Evolutionary conservation across 805 yeast species (phyloP), one percentile per base, ranked within the genome.

Genomic region (Sugiyamaella qingdaonensis): DNA sequence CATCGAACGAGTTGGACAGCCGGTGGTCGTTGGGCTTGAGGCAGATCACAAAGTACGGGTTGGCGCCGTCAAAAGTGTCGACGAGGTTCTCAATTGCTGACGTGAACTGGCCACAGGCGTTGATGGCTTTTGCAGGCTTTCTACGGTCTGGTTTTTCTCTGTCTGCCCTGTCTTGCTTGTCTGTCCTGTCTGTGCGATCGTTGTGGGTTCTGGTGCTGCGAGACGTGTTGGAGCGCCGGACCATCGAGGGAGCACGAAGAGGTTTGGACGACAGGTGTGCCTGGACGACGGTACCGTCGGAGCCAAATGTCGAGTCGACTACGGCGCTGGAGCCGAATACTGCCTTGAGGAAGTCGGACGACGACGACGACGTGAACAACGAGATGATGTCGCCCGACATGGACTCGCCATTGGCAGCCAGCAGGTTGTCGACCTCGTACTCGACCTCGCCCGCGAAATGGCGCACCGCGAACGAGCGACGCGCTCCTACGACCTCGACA

Each of bases 371-470:
- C 14, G 71, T 69, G 61, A 73, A 71, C 11, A 73, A 61, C 13
- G 64, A 61, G 52, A 73, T 69, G 34, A 72, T 64, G 49, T 73
- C 76, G n/a, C 73, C 68, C 13, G 74, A 68, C 14, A 73, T 67
- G 24, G 80, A 77, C 58, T 81, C 85, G 21, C 74, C 72, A 57
- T 79, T 78, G 55, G 79, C 78, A 42, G 75, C 76, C 19, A 81
- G 64, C 72, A 84, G 70, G 52, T 73, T 72, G 33, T 75, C 78
- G 21, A 77, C 77, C 35, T 76, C 68, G 59, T 81, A 81, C 57
- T 77, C 82, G 21, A 81, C 84, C 55, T 73, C 75, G 10, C 84
- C 85, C 42, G 83, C 83, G 60, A 77, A 81, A 62, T 81, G 86
- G 37, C 78, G 72, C 9, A 81, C 73, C 9, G 78, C 66, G 58